Evolutionary conservation across 2,329 filamentous ascomycete species (phyloP).

Genomic region (Endothia cerciana): DNA sequence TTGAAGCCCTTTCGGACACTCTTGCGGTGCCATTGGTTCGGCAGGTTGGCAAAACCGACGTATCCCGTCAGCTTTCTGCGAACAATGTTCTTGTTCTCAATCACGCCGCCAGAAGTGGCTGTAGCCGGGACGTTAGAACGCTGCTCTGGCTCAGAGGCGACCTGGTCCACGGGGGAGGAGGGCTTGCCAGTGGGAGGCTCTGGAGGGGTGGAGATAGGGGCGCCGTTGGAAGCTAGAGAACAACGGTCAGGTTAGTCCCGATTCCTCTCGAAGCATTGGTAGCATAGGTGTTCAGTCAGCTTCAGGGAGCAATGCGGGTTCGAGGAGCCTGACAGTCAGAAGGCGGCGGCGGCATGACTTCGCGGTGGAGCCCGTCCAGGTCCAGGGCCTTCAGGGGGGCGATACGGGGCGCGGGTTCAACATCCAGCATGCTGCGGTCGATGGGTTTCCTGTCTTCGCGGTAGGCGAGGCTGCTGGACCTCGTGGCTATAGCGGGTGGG

Average conservation of each 20-base stretch:
- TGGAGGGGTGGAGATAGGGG: constrained; percentile 44
- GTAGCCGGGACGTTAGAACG: constrained; percentile 45
- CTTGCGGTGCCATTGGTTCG: constrained; percentile 99
- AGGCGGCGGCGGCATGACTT: constrained; percentile 32
- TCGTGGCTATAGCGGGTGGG: constrained; percentile 36
- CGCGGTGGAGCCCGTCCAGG: constrained; percentile 50
- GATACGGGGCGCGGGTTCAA: constrained; percentile 53
- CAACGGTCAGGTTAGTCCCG: constrained; percentile 32
- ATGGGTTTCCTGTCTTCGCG: constrained; percentile 42
- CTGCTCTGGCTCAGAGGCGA: constrained; percentile 36
- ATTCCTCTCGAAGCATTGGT: not conserved
- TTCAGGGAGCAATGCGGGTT: constrained; percentile 28
- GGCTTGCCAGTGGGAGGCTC: constrained; percentile 44
- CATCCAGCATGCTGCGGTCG: constrained; percentile 59
- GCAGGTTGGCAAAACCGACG: constrained; percentile 97
- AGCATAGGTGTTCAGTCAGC: not conserved
- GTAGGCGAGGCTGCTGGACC: constrained; percentile 41
- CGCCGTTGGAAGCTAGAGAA: constrained; percentile 48
- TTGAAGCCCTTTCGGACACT: constrained; percentile 99
- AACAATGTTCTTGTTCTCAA: constrained; percentile 91
- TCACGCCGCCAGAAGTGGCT: constrained; percentile 50
- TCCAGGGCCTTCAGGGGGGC: constrained; percentile 48
- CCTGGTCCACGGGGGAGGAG: constrained; percentile 37
- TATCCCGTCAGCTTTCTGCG: constrained; percentile 98
- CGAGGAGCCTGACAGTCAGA: constrained; percentile 43